phyloP scores from a whole-genome alignment of 345 rosid species.

The Turnera subulata region DNA sequence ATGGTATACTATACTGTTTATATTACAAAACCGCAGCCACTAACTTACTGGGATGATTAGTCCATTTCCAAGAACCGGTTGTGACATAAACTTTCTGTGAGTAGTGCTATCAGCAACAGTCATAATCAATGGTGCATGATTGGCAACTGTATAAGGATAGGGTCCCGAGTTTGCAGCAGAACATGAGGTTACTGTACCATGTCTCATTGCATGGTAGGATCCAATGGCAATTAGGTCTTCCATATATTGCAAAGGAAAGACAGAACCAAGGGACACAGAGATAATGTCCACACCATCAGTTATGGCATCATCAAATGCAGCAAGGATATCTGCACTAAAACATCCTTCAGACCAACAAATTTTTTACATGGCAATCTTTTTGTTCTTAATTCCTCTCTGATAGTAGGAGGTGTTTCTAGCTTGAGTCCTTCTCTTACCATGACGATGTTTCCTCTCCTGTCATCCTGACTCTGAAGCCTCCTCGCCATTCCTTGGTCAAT shows the following conservation, averaged over 20 bases:
- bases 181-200: constrained; percentile 23
- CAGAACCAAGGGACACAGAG: constrained; percentile 35
- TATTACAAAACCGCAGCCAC: background rate
- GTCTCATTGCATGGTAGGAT: constrained; percentile 25
- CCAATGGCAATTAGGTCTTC: constrained; percentile 18
- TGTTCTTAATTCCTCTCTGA: too few species aligned
- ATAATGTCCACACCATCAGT: constrained; percentile 32
- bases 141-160: constrained; percentile 43
- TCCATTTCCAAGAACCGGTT: constrained; percentile 56
- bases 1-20: background rate
- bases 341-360: constrained; percentile 32
- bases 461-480: too few species aligned
- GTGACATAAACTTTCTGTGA: constrained; percentile 85
- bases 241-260: constrained; percentile 26
- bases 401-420: too few species aligned
- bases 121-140: constrained; percentile 87
- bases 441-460: too few species aligned
- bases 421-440: too few species aligned
- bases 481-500: too few species aligned
- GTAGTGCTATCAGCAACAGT: constrained; percentile 83
- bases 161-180: constrained; percentile 29
- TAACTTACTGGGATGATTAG: constrained; percentile 9
- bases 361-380: constrained; percentile 18
- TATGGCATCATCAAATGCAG: constrained; percentile 35
- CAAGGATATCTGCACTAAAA: constrained; percentile 35